phyloP scores from a whole-genome alignment of 768 basidiomycete species.

The Kwoniella dejecticola region DNA sequence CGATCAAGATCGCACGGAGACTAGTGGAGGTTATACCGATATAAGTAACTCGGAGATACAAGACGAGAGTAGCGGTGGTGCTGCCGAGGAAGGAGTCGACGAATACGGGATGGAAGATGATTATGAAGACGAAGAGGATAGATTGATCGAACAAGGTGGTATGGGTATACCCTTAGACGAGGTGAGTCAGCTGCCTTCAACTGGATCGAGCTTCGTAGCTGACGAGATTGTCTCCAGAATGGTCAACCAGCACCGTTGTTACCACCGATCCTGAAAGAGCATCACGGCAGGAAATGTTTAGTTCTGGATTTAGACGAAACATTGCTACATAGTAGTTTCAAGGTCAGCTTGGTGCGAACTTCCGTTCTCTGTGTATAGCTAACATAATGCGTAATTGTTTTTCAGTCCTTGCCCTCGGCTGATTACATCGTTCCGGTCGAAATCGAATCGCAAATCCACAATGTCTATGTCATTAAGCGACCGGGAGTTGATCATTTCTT shows the following conservation, averaged over 20 bases:
- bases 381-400: neutral
- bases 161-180: slow-evolving; percentile 92
- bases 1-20: slow-evolving; percentile 34
- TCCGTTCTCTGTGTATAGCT: too few relatives aligned
- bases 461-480: slow-evolving; percentile 97
- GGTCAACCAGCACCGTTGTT: slow-evolving; percentile 84
- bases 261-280: slow-evolving; percentile 75
- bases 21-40: slow-evolving; percentile 39
- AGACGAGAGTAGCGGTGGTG: slow-evolving; percentile 69
- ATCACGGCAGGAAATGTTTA: slow-evolving; percentile 88
- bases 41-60: slow-evolving; percentile 58
- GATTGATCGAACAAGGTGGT: slow-evolving; percentile 84
- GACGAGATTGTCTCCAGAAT: slow-evolving; percentile 62
- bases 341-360: slow-evolving; percentile 66
- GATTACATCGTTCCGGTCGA: slow-evolving; percentile 99
- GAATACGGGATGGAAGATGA: slow-evolving; percentile 53
- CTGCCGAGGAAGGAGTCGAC: slow-evolving; percentile 62
- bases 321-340: slow-evolving; percentile 95
- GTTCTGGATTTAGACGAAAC: slow-evolving; percentile 98
- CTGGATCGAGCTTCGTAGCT: too few relatives aligned
- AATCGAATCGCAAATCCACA: slow-evolving; percentile 97
- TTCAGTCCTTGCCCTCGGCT: slow-evolving; percentile 84
- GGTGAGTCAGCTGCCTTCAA: too few relatives aligned
- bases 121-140: slow-evolving; percentile 83
- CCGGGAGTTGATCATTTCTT: slow-evolving; percentile 97